Base-by-base conservation (phyloP, 139 green algal species). In the Penium margaritaceum region DNA sequence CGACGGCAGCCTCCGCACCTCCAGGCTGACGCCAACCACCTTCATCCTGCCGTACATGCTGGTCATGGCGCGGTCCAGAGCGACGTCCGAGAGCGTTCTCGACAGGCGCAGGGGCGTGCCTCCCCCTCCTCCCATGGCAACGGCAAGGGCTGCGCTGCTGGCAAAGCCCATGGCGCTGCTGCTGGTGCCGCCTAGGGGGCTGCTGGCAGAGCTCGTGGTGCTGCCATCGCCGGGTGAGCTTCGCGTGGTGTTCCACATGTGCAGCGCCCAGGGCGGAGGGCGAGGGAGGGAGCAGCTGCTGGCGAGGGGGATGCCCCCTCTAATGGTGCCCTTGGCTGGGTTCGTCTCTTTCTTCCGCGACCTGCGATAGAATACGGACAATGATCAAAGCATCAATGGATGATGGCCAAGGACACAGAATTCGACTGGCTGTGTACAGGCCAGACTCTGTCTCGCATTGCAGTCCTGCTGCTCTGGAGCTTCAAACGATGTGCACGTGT, bases 241-340 rank as follows among this genome's bases (percentile, higher is more conserved):
- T n/a, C 51, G 51, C 51, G 0, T 60, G 35, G 43, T 5, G 43
- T 63, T 74, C 66, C 66, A 74, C 66, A 74, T 74, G 54, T 74
- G 37, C 54, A 77, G 55, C 5, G 70, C 70, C 70, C 70, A 77
- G 60, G 70, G 70, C 21, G 70, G 70, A 2, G 70, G 70, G 21
- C 60, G 43, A 12, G 70, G 60, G 19, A 77, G 36, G 33, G 70
- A n/a, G 32, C 76, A n/a, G 19, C 70, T 39, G 61, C 29, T 75
- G 1, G 70, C 70, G 1, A 77, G 47, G 5, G 70, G 70, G 32
- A 77, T 77, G 19, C 70, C 70, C n/a, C n/a, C n/a, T n/a, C n/a
- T n/a, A n/a, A n/a, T n/a, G n/a, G n/a, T n/a, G n/a, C n/a, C n/a
- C n/a, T n/a, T n/a, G n/a, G n/a, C n/a, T n/a, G n/a, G n/a, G n/a